These are phyloP conservation scores for Mycena capillaripes DNA, from an alignment of 768 basidiomycete species.

Conservation along the genomic window DNA sequence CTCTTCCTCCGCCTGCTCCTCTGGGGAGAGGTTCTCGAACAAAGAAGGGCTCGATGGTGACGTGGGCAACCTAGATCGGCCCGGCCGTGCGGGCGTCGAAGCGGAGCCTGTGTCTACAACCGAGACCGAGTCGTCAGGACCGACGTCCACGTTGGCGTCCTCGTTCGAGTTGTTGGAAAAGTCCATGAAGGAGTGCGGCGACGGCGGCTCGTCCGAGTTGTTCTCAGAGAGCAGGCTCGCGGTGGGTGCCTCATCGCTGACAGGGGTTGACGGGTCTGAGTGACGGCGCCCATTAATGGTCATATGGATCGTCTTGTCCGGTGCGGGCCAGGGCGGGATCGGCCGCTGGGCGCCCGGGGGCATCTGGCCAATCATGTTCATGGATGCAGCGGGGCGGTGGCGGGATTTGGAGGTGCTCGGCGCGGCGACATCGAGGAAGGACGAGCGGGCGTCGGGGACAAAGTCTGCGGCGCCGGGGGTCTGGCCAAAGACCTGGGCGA, in stretches of 20 bases:
- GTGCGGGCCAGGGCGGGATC: conserved; percentile 48
- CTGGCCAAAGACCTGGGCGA: conserved; percentile 85
- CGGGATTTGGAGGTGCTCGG: conserved; percentile 4
- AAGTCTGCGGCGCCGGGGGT: conserved; percentile 65
- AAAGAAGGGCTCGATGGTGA: conserved; percentile 62
- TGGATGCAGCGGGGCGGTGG: conserved; percentile 47
- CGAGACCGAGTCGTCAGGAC: conserved; percentile 30
- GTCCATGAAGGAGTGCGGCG: conserved; percentile 65
- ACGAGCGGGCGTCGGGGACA: conserved; percentile 43
- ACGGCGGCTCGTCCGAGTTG: conserved; percentile 29
- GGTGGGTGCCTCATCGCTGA: conserved; percentile 41
- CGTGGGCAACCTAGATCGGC: conserved; percentile 22
- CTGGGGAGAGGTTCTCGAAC: conserved; percentile 59
- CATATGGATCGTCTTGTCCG: conserved; percentile 44
- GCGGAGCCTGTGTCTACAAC: background rate
- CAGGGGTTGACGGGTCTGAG: conserved; percentile 50
- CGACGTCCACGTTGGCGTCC: conserved; percentile 6
- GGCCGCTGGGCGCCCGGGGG: conserved; percentile 29
- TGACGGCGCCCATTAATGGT: conserved; percentile 52
- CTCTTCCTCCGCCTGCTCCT: conserved; percentile 72
- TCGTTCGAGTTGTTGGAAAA: conserved; percentile 32
- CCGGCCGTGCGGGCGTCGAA: conserved; percentile 5
- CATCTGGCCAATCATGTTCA: conserved; percentile 42
- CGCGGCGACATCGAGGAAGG: conserved; percentile 38
- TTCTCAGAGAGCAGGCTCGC: conserved; percentile 37